A percentile compares a stretch with the other conserved stretches of the same genome.
These are phyloP conservation scores for Tuber magnatum DNA, from an alignment of 495 filamentous ascomycete species.

Conservation along the genomic window DNA sequence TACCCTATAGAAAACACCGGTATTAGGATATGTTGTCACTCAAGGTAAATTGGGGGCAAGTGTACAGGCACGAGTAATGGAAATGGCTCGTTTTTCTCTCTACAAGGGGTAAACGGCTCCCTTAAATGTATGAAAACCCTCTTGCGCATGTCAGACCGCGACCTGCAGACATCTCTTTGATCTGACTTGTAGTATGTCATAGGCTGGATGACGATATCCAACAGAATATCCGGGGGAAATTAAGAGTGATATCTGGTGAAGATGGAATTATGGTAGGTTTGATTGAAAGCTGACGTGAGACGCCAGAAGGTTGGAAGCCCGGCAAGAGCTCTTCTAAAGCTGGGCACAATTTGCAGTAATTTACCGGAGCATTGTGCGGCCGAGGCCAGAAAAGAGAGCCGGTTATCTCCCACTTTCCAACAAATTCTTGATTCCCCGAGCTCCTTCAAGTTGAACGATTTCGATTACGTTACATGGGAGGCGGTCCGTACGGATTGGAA, in stretches of 20 bases:
- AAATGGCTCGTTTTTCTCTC: slow-evolving; percentile 17
- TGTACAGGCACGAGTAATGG: slow-evolving; percentile 9
- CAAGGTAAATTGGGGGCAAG: too few species aligned
- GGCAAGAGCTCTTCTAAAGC: background rate
- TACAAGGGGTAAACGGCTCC: background rate
- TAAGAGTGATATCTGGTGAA: slow-evolving; percentile 6
- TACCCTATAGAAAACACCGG: too few species aligned
- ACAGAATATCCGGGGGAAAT: background rate
- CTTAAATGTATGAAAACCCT: background rate
- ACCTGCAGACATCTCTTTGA: background rate
- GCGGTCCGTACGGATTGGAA: background rate
- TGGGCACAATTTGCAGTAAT: background rate
- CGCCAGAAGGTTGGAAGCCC: background rate
- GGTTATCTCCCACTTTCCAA: background rate
- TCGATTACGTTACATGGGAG: background rate
- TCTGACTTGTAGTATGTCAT: slow-evolving; percentile 4
- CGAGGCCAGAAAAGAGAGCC: background rate
- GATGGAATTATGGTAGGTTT: background rate
- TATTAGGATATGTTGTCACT: slow-evolving; percentile 14
- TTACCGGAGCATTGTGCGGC: background rate
- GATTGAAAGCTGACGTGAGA: background rate
- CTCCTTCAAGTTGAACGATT: background rate
- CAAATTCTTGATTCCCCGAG: background rate
- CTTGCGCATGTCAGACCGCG: background rate
- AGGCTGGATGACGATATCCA: background rate